These are phyloP conservation scores for Talaromyces liani DNA, from an alignment of 495 filamentous ascomycete species.

Conservation along the genomic window DNA sequence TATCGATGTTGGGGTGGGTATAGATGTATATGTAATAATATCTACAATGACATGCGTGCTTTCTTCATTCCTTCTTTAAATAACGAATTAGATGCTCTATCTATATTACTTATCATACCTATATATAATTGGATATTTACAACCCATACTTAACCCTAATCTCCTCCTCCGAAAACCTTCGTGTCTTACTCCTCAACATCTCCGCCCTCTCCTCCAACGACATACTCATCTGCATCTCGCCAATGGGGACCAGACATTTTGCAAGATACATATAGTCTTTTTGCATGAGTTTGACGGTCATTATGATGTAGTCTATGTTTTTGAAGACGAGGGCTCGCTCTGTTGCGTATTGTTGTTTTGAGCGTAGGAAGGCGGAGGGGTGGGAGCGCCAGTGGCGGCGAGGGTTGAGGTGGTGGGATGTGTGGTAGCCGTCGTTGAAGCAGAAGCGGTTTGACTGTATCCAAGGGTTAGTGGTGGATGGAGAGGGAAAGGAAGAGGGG, in stretches of 20 bases:
- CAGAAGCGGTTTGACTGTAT: constrained; percentile 65
- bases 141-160: constrained; percentile 31
- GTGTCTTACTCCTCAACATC: constrained; percentile 56
- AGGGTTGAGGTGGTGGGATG: constrained; percentile 68
- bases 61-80: neutral
- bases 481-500: constrained; percentile 4
- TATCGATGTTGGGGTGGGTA: neutral
- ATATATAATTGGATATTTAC: neutral
- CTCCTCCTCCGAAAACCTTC: constrained; percentile 49
- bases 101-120: neutral
- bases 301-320: constrained; percentile 64
- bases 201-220: constrained; percentile 49
- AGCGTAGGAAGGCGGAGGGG: constrained; percentile 55
- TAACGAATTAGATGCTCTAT: neutral
- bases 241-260: constrained; percentile 58
- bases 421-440: constrained; percentile 75
- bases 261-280: constrained; percentile 61
- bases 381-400: constrained; percentile 69
- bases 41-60: neutral
- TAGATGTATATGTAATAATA: neutral
- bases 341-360: constrained; percentile 49
- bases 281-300: constrained; percentile 50
- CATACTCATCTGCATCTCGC: constrained; percentile 53
- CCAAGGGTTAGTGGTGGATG: neutral
- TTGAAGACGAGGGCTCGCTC: constrained; percentile 62